These are phyloP conservation scores for Medicago lupulina DNA, from an alignment of 306 rosid genomes.

Conservation along the genomic window DNA sequence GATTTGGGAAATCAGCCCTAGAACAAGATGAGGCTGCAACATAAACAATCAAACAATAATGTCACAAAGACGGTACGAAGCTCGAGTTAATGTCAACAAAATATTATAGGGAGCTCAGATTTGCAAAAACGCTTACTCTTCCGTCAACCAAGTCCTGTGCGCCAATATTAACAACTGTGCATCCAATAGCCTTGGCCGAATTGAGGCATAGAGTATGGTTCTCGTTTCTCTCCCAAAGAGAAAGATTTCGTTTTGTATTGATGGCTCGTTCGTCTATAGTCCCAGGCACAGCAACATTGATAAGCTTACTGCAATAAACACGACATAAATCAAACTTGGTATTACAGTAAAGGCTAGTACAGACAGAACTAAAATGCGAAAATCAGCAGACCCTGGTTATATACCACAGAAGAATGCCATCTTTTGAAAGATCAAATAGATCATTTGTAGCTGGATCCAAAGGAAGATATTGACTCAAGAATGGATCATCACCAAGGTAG, in stretches of 20 bases:
- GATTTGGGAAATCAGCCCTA: slow-evolving; percentile 96
- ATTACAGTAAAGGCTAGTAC: slow-evolving; percentile 30
- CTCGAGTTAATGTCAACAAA: slow-evolving; percentile 1
- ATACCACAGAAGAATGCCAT: slow-evolving; percentile 97
- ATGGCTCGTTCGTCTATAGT: slow-evolving; percentile 96
- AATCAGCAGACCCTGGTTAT: slow-evolving; percentile 47
- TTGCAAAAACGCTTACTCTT: slow-evolving; percentile 66
- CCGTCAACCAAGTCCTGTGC: slow-evolving; percentile 93
- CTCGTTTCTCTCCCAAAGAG: slow-evolving; percentile 96
- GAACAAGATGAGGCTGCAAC: slow-evolving; percentile 90
- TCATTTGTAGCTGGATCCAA: slow-evolving; percentile 73
- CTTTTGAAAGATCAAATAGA: slow-evolving; percentile 76
- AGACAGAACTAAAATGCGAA: slow-evolving; percentile 34
- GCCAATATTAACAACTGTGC: slow-evolving; percentile 96
- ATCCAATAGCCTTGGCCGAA: slow-evolving; percentile 99
- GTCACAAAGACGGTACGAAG: slow-evolving; percentile 34
- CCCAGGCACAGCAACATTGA: slow-evolving; percentile 98
- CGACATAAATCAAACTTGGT: slow-evolving; percentile 36
- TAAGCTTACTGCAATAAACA: slow-evolving; percentile 84
- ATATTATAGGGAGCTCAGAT: slow-evolving; percentile 10
- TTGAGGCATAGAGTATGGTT: slow-evolving; percentile 96
- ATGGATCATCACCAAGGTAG: slow-evolving; percentile 92
- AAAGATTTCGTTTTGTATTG: slow-evolving; percentile 67
- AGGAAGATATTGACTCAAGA: slow-evolving; percentile 82
- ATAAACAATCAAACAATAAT: slow-evolving; percentile 39